Conservation (phyloP, 441 rosid species). For the Dalechampia spathulata region DNA sequence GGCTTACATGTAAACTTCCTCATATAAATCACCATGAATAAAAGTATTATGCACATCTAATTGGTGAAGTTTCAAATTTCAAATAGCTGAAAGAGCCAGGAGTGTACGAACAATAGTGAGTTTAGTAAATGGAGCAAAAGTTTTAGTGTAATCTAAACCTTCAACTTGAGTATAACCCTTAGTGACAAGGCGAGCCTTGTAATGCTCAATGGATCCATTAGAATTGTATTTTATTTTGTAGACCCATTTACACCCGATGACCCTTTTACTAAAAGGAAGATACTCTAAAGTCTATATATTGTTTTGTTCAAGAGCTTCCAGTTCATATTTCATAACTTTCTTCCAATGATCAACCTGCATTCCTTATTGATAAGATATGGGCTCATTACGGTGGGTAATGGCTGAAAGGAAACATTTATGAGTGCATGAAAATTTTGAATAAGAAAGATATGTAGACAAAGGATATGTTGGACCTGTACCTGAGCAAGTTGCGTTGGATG, state of each 20-base stretch:
- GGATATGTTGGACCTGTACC: neutral
- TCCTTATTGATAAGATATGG: neutral
- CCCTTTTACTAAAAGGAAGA: neutral
- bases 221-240: slow-evolving; percentile 2
- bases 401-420: neutral
- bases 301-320: slow-evolving; percentile 4
- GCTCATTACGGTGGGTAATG: neutral
- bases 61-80: slow-evolving; percentile 4
- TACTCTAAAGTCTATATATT: neutral
- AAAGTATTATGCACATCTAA: slow-evolving; percentile 9
- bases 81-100: neutral
- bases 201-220: neutral
- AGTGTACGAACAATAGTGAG: neutral
- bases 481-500: neutral
- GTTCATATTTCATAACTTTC: slow-evolving; percentile 1
- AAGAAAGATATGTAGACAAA: neutral
- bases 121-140: neutral
- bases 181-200: slow-evolving; percentile 1
- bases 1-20: neutral
- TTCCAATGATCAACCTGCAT: neutral
- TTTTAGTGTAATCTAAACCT: neutral
- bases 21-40: slow-evolving; percentile 11
- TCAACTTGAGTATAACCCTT: slow-evolving; percentile 7
- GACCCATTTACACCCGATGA: neutral
- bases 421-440: neutral